Evolutionary conservation across 768 basidiomycete genomes (phyloP).

Genomic region (Pleurotus djamor): DNA sequence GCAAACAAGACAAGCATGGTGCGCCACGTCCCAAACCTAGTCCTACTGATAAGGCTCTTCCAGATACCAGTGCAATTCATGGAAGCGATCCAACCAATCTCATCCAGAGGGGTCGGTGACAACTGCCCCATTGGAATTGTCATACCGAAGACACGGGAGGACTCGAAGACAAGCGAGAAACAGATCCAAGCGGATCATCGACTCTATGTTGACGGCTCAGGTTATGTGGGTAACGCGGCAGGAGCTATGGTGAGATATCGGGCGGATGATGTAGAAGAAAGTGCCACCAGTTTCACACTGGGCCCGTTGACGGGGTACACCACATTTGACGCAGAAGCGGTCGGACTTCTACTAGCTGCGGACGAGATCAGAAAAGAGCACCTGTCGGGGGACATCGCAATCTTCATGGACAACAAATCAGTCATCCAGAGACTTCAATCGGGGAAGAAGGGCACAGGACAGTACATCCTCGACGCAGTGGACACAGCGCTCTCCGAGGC

Average conservation of each 20-base stretch:
- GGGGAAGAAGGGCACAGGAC: slow-evolving; percentile 1
- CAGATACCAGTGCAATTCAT: too few species aligned
- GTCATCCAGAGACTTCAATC: slow-evolving; percentile 2
- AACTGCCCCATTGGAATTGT: not conserved
- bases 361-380: slow-evolving; percentile 8
- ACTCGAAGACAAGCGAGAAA: not conserved
- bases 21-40: not conserved
- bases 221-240: not conserved
- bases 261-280: not conserved
- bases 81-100: too few species aligned
- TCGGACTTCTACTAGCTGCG: slow-evolving; percentile 14
- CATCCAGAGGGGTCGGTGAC: too few species aligned
- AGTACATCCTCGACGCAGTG: not conserved
- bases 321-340: slow-evolving; percentile 18
- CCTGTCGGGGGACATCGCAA: not conserved
- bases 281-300: not conserved
- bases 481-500: not conserved
- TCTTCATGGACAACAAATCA: slow-evolving; percentile 15
- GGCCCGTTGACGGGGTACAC: not conserved
- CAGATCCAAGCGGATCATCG: not conserved
- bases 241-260: not conserved
- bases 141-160: not conserved
- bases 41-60: too few species aligned
- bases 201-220: not conserved
- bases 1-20: not conserved